Conservation (phyloP, 1,284 basidiomycete species). For the Heterobasidion occidentale region DNA sequence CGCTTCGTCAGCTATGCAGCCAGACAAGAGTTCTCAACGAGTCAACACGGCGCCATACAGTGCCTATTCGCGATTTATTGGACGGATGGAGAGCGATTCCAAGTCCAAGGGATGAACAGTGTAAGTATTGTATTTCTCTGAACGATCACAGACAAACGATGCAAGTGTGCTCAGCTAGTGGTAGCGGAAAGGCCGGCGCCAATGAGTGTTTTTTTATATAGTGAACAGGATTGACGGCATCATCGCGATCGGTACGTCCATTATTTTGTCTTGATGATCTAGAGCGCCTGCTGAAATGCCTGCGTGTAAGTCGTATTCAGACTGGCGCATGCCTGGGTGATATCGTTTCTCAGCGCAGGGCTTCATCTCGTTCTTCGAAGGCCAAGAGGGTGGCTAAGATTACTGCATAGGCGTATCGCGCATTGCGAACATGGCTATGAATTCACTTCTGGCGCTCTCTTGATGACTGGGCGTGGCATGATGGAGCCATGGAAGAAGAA, state of each 20-base stretch:
- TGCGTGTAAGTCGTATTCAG: slow-evolving; percentile 57
- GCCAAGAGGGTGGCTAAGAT: slow-evolving; percentile 55
- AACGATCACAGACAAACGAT: slow-evolving; percentile 31
- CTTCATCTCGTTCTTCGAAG: slow-evolving; percentile 67
- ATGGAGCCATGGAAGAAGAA: slow-evolving; percentile 16
- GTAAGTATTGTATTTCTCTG: slow-evolving; percentile 6
- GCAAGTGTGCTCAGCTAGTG: slow-evolving; percentile 47
- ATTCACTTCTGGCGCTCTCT: slow-evolving; percentile 40
- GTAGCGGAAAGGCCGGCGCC: slow-evolving; percentile 22
- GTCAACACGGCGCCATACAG: slow-evolving; percentile 43
- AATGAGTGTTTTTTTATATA: slow-evolving; percentile 59
- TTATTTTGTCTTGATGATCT: not conserved
- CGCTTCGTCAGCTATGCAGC: too few species aligned
- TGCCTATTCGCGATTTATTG: slow-evolving; percentile 30
- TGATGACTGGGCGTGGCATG: slow-evolving; percentile 59
- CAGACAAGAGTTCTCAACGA: too few species aligned
- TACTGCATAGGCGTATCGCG: slow-evolving; percentile 30
- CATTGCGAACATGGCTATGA: slow-evolving; percentile 44
- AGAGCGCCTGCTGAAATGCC: slow-evolving; percentile 10
- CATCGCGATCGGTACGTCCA: slow-evolving; percentile 44
- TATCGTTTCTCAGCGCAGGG: slow-evolving; percentile 50
- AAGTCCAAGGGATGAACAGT: slow-evolving; percentile 27
- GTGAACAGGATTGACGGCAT: slow-evolving; percentile 49
- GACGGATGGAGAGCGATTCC: slow-evolving; percentile 26
- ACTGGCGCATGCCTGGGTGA: slow-evolving; percentile 63